A percentile compares a stretch with the other conserved stretches of the same genome.
Conservation (phyloP, 768 basidiomycete species). For the Cystobasidium onofrii region DNA sequence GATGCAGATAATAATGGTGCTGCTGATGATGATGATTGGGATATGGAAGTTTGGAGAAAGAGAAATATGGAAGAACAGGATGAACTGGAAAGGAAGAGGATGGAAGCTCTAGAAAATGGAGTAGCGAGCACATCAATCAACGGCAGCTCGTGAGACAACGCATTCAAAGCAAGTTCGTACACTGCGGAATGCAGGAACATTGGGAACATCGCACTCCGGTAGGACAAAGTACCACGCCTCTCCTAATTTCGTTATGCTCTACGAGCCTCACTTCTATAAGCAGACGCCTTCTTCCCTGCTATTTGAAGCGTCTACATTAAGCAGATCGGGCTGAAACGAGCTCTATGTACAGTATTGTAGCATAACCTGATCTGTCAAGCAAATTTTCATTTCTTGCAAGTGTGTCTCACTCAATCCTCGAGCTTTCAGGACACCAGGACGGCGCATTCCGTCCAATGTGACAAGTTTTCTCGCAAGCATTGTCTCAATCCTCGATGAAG, state of each 20-base stretch:
- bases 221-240: too few species aligned
- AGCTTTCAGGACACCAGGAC: too few species aligned
- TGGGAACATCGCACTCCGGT: too few species aligned
- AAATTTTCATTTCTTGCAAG: too few species aligned
- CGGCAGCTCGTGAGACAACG: background rate
- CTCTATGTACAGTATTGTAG: background rate
- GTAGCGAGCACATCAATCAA: background rate
- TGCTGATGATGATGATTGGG: conserved; percentile 51
- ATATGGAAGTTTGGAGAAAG: conserved; percentile 54
- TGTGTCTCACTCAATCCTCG: too few species aligned
- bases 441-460: too few species aligned
- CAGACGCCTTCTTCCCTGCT: conserved; percentile 6
- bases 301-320: background rate
- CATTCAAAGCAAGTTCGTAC: background rate
- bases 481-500: too few species aligned
- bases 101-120: background rate
- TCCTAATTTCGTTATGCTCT: too few species aligned
- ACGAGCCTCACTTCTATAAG: background rate
- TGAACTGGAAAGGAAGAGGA: conserved; percentile 48
- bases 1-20: conserved; percentile 67
- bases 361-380: background rate
- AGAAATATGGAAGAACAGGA: conserved; percentile 57
- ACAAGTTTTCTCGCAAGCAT: too few species aligned
- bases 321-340: background rate
- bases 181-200: too few species aligned